These are phyloP conservation scores for Pseudogymnoascus sp. DNA, from an alignment of 2,329 filamentous ascomycete species.

Conservation along the genomic window DNA sequence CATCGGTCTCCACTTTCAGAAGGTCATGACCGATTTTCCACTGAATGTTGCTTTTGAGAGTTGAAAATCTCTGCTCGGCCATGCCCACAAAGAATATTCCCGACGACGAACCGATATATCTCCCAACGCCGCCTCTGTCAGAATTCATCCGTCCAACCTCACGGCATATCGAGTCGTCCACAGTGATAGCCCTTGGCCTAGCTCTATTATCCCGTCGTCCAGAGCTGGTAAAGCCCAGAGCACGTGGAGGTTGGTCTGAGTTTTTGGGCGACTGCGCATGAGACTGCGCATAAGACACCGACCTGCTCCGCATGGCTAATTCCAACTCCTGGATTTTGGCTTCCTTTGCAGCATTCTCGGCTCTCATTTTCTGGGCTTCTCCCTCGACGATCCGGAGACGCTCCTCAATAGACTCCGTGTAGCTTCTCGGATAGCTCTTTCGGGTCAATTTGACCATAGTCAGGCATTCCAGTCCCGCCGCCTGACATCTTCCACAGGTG, in stretches of 20 bases:
- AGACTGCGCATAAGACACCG: slow-evolving; percentile 3
- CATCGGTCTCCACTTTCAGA: slow-evolving; percentile 15
- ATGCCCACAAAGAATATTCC: slow-evolving; percentile 17
- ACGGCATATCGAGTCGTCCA: slow-evolving; percentile 15
- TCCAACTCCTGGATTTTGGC: slow-evolving; percentile 15
- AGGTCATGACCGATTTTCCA: slow-evolving; percentile 13
- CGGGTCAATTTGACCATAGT: slow-evolving; percentile 16
- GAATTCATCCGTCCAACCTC: slow-evolving; percentile 17
- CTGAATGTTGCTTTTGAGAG: slow-evolving; percentile 6
- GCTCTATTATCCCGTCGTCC: slow-evolving; percentile 5
- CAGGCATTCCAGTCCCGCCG: slow-evolving; percentile 14
- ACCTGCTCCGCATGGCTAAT: background rate
- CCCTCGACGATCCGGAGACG: slow-evolving; percentile 15
- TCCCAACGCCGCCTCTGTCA: slow-evolving; percentile 13
- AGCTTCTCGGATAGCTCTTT: slow-evolving; percentile 16
- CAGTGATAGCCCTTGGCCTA: background rate
- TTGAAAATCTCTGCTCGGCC: slow-evolving; percentile 14
- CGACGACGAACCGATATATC: slow-evolving; percentile 16
- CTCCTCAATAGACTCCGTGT: slow-evolving; percentile 17
- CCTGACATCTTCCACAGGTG: slow-evolving; percentile 14
- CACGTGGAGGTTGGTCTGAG: background rate
- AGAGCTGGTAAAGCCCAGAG: background rate
- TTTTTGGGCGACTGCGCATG: background rate
- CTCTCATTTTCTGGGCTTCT: slow-evolving; percentile 14
- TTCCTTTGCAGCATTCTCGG: slow-evolving; percentile 13